Percentiles rank a stretch among this genome's conserved stretches.
These are phyloP conservation scores for Calonectria leucothoes DNA, from an alignment of 2,329 filamentous ascomycete genomes.

Conservation along the genomic window DNA sequence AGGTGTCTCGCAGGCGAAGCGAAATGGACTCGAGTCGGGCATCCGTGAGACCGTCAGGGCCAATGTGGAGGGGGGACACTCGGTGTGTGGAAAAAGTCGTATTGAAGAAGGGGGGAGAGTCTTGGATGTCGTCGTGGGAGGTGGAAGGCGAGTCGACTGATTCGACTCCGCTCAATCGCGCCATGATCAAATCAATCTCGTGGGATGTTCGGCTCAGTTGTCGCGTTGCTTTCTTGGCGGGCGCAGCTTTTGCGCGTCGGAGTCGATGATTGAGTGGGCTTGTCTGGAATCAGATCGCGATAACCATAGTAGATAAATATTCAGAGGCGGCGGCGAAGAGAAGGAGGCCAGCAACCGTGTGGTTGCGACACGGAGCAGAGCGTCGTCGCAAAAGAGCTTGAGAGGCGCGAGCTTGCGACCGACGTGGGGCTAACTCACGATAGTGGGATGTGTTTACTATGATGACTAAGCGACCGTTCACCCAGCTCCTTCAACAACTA, in stretches of 20 bases:
- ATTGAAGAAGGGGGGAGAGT: conserved; percentile 63
- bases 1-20: conserved; percentile 62
- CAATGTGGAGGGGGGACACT: conserved; percentile 64
- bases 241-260: neutral
- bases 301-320: too few species aligned
- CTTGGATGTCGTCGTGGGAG: conserved; percentile 35
- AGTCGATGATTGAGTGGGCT: neutral
- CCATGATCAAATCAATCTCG: conserved; percentile 22
- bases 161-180: conserved; percentile 37
- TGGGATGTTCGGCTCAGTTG: neutral
- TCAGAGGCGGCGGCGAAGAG: neutral
- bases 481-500: neutral
- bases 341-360: neutral
- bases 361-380: neutral
- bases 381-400: neutral
- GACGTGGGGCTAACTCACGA: neutral
- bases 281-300: too few species aligned
- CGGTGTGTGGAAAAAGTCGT: conserved; percentile 69
- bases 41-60: conserved; percentile 51
- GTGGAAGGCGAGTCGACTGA: conserved; percentile 22
- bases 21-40: conserved; percentile 57
- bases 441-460: neutral
- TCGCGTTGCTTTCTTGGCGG: neutral
- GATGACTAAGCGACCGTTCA: neutral
- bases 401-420: neutral